phyloP scores from a whole-genome alignment of 2,329 filamentous ascomycete species.

The Cordyceps sp. region DNA sequence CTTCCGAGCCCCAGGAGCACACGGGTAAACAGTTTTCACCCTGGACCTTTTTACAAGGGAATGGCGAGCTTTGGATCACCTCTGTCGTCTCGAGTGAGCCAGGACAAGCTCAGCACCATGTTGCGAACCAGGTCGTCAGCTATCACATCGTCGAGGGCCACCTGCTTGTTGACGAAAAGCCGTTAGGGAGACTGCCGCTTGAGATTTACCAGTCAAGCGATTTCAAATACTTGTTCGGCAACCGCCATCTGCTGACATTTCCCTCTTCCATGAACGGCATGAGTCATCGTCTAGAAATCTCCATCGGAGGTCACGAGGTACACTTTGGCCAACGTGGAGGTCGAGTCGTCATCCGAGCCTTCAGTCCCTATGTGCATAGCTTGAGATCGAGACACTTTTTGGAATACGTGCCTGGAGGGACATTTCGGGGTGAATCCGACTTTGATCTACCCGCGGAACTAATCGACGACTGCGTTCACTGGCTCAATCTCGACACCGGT shows the following conservation, averaged over 20 bases:
- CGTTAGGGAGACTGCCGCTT: constrained; percentile 29
- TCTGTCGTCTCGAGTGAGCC: not conserved
- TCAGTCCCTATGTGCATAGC: not conserved
- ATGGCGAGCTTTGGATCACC: not conserved
- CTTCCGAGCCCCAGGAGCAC: not conserved
- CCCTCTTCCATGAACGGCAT: constrained; percentile 36
- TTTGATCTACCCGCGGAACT: constrained; percentile 35
- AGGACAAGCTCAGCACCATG: not conserved
- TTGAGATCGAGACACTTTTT: constrained; percentile 6
- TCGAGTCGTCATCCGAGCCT: constrained; percentile 25
- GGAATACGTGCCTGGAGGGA: constrained; percentile 15
- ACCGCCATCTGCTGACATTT: constrained; percentile 30
- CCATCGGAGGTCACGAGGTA: constrained; percentile 14
- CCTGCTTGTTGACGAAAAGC: constrained; percentile 18
- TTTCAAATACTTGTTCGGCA: constrained; percentile 35
- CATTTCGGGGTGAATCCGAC: constrained; percentile 9
- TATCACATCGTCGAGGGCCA: constrained; percentile 16
- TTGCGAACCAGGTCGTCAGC: constrained; percentile 10
- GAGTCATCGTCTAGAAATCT: constrained; percentile 23
- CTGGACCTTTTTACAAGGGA: not conserved
- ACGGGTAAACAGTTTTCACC: not conserved
- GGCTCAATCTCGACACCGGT: constrained; percentile 29
- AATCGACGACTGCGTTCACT: constrained; percentile 37
- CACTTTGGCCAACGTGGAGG: constrained; percentile 34
- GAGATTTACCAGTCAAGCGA: constrained; percentile 24